phyloP scores from a whole-genome alignment of 2,329 filamentous ascomycete species.

The Chaetomium globosum region DNA sequence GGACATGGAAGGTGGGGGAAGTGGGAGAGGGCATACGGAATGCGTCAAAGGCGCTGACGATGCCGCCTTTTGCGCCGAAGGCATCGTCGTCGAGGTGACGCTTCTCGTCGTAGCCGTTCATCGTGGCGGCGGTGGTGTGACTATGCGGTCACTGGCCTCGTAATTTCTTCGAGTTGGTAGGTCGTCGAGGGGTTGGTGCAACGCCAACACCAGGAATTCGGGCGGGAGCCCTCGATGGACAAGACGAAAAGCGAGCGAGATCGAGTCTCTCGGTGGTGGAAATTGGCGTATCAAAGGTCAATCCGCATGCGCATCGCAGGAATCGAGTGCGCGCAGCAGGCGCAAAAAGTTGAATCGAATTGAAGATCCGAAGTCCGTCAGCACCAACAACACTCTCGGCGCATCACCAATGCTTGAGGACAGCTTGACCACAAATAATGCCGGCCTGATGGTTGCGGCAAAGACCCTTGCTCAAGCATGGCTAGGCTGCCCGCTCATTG shows the following conservation, averaged over 20 bases:
- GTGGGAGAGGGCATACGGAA: slow-evolving; percentile 71
- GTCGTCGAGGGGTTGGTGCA: background rate
- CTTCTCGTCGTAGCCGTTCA: slow-evolving; percentile 77
- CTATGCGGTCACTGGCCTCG: background rate
- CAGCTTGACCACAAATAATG: slow-evolving; percentile 37
- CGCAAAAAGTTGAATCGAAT: slow-evolving; percentile 3
- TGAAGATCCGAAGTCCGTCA: background rate
- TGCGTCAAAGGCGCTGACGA: slow-evolving; percentile 89
- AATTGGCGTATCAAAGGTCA: background rate
- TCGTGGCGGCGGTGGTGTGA: slow-evolving; percentile 43
- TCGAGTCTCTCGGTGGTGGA: background rate
- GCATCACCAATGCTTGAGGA: slow-evolving; percentile 33
- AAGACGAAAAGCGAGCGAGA: background rate
- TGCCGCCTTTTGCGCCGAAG: slow-evolving; percentile 72
- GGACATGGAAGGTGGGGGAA: background rate
- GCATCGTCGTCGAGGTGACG: slow-evolving; percentile 73
- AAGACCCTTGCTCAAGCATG: slow-evolving; percentile 17
- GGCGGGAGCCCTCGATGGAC: slow-evolving; percentile 3
- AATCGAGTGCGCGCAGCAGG: background rate
- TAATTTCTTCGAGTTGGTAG: background rate
- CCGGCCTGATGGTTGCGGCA: slow-evolving; percentile 5
- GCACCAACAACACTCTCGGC: slow-evolving; percentile 13
- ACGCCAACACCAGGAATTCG: background rate
- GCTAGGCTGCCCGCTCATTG: slow-evolving; percentile 14
- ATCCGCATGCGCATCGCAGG: slow-evolving; percentile 10